These are phyloP conservation scores for Calonectria pseudoturangicola DNA, from an alignment of 2,329 filamentous ascomycete genomes.

Conservation along the genomic window DNA sequence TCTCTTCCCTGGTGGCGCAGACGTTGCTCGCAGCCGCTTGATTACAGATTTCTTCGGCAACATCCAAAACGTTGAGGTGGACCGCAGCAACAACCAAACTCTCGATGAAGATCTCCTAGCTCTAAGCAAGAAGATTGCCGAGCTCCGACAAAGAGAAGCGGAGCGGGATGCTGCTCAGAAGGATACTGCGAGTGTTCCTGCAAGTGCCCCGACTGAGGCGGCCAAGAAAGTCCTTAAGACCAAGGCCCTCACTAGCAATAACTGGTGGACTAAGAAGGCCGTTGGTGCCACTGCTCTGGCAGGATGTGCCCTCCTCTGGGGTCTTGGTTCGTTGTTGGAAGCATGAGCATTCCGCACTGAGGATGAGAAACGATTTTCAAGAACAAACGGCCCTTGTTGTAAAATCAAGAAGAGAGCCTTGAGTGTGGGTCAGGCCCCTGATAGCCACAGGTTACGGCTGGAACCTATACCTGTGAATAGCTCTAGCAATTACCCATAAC, in stretches of 20 bases:
- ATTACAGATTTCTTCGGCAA: slow-evolving; percentile 99
- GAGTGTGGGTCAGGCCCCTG: too few species aligned
- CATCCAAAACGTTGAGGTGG: slow-evolving; percentile 96
- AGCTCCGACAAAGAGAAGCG: slow-evolving; percentile 69
- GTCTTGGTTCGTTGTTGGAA: slow-evolving; percentile 72
- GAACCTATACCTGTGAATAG: neutral
- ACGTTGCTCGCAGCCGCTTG: slow-evolving; percentile 84
- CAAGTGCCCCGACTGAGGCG: slow-evolving; percentile 54
- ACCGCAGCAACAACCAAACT: slow-evolving; percentile 74
- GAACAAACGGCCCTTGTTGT: neutral
- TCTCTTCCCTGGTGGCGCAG: slow-evolving; percentile 90
- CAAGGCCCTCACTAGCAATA: slow-evolving; percentile 78
- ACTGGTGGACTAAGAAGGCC: slow-evolving; percentile 80
- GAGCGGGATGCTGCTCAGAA: slow-evolving; percentile 58
- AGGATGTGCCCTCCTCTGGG: slow-evolving; percentile 78
- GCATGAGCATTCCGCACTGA: slow-evolving; percentile 41
- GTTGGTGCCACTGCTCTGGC: slow-evolving; percentile 77
- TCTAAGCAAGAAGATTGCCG: slow-evolving; percentile 81
- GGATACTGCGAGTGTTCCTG: slow-evolving; percentile 54
- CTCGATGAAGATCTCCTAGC: slow-evolving; percentile 84
- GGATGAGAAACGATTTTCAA: neutral
- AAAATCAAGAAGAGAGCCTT: neutral
- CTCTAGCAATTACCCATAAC: neutral
- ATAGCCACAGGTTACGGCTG: neutral
- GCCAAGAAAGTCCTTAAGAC: slow-evolving; percentile 61